Evolutionary conservation across 2,329 filamentous ascomycete species (phyloP).

Genomic region (Neopestalotiopsis clavispora): DNA sequence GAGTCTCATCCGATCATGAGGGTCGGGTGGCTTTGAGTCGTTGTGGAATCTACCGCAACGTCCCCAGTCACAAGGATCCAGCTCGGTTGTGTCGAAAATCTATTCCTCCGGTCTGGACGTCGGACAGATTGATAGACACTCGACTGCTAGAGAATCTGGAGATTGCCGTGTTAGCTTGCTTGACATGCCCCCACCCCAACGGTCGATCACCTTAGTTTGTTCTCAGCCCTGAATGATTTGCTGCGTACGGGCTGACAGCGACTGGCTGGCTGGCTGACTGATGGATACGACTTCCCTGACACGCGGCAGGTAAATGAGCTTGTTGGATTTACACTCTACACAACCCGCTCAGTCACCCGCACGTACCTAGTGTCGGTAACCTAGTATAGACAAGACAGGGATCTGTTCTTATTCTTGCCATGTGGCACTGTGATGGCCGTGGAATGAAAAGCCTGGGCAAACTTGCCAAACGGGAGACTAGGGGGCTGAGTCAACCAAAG

Average conservation of each 20-base stretch:
- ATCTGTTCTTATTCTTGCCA: too few relatives aligned
- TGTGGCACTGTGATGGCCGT: too few relatives aligned
- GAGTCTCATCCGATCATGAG: too few relatives aligned
- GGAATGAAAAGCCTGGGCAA: too few relatives aligned
- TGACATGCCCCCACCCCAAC: not conserved
- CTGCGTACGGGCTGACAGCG: not conserved
- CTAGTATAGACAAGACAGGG: too few relatives aligned
- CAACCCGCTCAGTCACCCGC: too few relatives aligned
- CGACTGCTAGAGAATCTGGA: not conserved
- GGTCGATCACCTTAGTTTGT: not conserved
- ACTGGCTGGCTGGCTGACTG: not conserved
- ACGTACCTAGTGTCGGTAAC: too few relatives aligned
- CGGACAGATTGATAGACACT: not conserved
- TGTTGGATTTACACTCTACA: not conserved
- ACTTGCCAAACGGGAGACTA: too few relatives aligned
- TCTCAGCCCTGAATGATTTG: not conserved
- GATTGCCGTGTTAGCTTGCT: not conserved
- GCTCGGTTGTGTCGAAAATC: not conserved
- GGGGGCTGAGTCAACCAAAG: too few relatives aligned
- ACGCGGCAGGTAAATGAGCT: not conserved
- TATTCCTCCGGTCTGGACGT: conserved; percentile 3
- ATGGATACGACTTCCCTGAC: not conserved
- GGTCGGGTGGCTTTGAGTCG: too few relatives aligned
- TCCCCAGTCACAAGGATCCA: not conserved
- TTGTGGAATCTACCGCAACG: too few relatives aligned